phyloP scores from a whole-genome alignment of 257 asterid species.

The Salvia miltiorrhiza region DNA sequence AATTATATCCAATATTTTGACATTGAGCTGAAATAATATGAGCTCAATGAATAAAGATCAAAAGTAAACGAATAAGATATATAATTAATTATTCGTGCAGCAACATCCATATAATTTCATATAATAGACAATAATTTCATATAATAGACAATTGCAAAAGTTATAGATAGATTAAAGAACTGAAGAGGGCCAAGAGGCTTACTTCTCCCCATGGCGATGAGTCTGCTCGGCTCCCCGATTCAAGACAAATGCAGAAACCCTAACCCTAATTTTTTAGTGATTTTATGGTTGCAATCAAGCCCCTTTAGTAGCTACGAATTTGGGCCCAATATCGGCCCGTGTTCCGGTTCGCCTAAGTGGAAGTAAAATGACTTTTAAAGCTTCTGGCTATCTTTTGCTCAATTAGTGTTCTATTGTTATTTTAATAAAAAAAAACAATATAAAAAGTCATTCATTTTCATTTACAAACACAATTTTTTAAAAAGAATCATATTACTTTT shows the following conservation, averaged over 20 bases:
- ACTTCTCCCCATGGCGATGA: constrained; percentile 31
- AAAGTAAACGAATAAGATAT: background rate
- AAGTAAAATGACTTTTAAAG: background rate
- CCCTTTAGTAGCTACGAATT: background rate
- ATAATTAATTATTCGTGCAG: background rate
- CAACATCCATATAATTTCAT: background rate
- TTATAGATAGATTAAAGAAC: background rate
- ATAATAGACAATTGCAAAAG: background rate
- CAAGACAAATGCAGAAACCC: background rate
- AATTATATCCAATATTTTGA: background rate
- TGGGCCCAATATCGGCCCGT: background rate
- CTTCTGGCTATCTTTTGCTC: too few species aligned
- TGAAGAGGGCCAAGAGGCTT: constrained; percentile 8
- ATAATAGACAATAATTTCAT: too few species aligned
- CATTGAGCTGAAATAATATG: background rate
- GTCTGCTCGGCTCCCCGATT: background rate
- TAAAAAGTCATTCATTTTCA: too few species aligned
- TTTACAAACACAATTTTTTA: too few species aligned
- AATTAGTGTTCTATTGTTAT: too few species aligned
- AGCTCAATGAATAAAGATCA: background rate
- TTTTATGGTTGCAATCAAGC: background rate
- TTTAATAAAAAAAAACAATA: too few species aligned
- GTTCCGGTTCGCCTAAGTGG: background rate
- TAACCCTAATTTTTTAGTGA: background rate
- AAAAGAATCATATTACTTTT: too few species aligned